phyloP scores from a whole-genome alignment of 2,329 filamentous ascomycete species.

The Balansia obtecta region DNA sequence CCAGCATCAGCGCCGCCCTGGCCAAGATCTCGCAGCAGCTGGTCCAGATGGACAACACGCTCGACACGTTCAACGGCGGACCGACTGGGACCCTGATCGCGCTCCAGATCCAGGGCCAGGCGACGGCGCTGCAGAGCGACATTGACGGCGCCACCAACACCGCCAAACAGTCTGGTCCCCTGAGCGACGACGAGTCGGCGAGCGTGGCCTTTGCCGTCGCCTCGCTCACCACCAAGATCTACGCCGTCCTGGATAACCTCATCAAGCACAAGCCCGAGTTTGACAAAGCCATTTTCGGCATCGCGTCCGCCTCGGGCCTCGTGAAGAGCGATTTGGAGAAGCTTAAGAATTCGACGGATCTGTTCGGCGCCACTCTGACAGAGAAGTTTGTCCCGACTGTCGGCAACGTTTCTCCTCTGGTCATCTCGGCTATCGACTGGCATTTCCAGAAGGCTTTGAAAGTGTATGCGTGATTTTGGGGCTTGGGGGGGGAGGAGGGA shows the following conservation, averaged over 20 bases:
- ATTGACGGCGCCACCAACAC: background rate
- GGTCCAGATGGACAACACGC: background rate
- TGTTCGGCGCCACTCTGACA: background rate
- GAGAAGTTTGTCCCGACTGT: background rate
- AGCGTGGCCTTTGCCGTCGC: background rate
- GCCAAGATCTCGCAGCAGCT: background rate
- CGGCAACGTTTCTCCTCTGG: background rate
- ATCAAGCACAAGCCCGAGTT: background rate
- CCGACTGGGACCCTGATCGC: background rate
- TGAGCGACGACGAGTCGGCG: background rate
- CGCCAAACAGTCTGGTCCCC: background rate
- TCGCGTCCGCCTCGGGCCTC: background rate
- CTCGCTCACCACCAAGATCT: background rate
- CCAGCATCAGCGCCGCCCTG: conserved; percentile 1
- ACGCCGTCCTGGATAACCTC: conserved; percentile 1
- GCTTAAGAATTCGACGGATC: background rate
- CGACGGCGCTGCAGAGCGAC: background rate
- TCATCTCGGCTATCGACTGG: conserved; percentile 1
- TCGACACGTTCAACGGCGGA: conserved; percentile 1
- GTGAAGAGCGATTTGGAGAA: conserved; percentile 1
- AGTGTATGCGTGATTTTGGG: conserved; percentile 1
- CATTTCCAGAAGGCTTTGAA: conserved; percentile 1
- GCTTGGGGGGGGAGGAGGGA: background rate
- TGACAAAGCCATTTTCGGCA: conserved; percentile 1
- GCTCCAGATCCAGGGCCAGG: background rate